Evolutionary conservation across 345 rosid genomes (phyloP).

Genomic region (Ceriops zippeliana): DNA sequence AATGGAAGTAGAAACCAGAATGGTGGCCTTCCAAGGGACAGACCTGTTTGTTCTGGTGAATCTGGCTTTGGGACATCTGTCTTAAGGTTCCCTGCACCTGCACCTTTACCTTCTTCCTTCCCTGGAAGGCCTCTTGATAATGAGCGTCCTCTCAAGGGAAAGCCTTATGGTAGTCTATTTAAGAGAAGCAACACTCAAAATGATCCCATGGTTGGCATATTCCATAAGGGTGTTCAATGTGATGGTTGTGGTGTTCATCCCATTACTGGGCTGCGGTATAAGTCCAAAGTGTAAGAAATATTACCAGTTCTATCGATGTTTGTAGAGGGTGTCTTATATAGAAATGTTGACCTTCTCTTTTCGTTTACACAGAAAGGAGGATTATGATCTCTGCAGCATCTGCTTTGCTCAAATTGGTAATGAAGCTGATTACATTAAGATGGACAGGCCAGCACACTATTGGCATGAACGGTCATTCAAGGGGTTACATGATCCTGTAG

Average conservation of each 20-base stretch:
- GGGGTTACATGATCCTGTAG: constrained; percentile 40
- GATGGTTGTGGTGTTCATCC: constrained; percentile 93
- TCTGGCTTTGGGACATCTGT: no score
- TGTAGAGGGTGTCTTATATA: no score
- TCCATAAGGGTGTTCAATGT: constrained; percentile 82
- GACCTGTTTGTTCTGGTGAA: constrained; percentile 7
- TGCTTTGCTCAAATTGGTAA: constrained; percentile 74
- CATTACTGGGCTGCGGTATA: constrained; percentile 77
- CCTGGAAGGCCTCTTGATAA: background rate
- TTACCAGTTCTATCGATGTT: background rate
- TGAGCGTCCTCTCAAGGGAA: constrained; percentile 58
- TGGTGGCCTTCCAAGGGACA: constrained; percentile 10
- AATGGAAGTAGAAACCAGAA: constrained; percentile 22
- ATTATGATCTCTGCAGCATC: constrained; percentile 84
- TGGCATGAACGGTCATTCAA: constrained; percentile 31
- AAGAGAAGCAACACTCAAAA: constrained; percentile 26
- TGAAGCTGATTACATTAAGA: constrained; percentile 56
- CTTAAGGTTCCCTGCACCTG: no score
- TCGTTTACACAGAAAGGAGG: constrained; percentile 49
- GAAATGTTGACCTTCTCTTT: background rate
- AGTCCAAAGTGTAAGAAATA: constrained; percentile 79
- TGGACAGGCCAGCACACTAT: constrained; percentile 54
- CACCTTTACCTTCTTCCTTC: background rate
- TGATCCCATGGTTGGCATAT: constrained; percentile 40
- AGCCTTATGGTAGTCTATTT: constrained; percentile 23